Conservation (phyloP, 1,139 yeast genomes). For the Candida sojae region DNA sequence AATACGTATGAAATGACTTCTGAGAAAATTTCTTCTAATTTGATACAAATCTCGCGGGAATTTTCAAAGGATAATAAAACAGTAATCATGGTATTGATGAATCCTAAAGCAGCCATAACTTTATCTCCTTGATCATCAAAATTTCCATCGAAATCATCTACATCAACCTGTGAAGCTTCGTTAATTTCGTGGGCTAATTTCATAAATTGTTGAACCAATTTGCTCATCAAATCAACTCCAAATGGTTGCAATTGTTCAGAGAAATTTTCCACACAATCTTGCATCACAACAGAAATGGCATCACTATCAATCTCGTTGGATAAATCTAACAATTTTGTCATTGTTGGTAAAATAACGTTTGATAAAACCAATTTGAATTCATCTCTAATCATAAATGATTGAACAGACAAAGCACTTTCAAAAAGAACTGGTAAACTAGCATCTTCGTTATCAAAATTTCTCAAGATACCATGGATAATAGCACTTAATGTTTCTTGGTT, state of each 20-base stretch:
- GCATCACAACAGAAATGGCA: constrained; percentile 87
- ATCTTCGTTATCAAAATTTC: constrained; percentile 50
- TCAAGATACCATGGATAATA: constrained; percentile 68
- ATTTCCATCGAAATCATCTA: constrained; percentile 44
- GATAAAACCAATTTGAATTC: constrained; percentile 70
- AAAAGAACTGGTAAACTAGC: constrained; percentile 73
- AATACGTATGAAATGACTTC: constrained; percentile 76
- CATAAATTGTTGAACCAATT: constrained; percentile 78
- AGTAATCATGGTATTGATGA: constrained; percentile 83
- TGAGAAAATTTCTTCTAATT: constrained; percentile 69
- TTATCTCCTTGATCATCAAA: constrained; percentile 67
- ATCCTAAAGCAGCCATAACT: constrained; percentile 84
- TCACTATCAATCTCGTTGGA: constrained; percentile 88
- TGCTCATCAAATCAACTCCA: constrained; percentile 82
- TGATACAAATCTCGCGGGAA: constrained; percentile 63
- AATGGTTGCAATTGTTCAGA: constrained; percentile 91
- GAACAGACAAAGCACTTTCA: constrained; percentile 84
- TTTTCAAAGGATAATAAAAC: constrained; percentile 86
- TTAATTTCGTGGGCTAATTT: constrained; percentile 69
- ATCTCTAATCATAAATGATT: constrained; percentile 68
- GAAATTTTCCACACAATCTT: constrained; percentile 89
- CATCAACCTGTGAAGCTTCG: constrained; percentile 56
- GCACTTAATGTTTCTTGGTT: constrained; percentile 50
- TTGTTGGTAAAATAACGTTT: constrained; percentile 71
- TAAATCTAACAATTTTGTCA: constrained; percentile 74